phyloP scores from a whole-genome alignment of 1,284 basidiomycete species.

The Ustilago nuda region DNA sequence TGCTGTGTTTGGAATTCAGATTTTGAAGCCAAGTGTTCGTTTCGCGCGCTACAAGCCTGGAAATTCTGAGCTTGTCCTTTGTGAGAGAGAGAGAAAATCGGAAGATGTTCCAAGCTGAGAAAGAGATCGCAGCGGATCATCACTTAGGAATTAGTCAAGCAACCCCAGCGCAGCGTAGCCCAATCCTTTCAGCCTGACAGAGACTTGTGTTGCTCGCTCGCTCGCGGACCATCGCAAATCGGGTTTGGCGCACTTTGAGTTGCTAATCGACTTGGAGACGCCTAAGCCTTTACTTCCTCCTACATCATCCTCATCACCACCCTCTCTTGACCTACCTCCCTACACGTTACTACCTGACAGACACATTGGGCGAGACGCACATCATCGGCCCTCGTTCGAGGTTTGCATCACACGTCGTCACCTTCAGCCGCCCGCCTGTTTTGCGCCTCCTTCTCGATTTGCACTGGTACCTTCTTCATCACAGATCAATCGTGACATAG shows the following conservation, averaged over 20 bases:
- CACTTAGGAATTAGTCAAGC: slow-evolving; percentile 16
- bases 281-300: slow-evolving; percentile 1
- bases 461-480: not conserved
- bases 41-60: slow-evolving; percentile 3
- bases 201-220: not conserved
- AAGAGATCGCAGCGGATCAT: slow-evolving; percentile 16
- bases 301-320: slow-evolving; percentile 8
- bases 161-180: too few relatives aligned
- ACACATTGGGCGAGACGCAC: slow-evolving; percentile 29
- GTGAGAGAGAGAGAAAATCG: slow-evolving; percentile 6
- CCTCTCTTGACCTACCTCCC: not conserved
- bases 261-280: not conserved
- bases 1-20: slow-evolving; percentile 1
- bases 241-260: slow-evolving; percentile 32
- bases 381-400: slow-evolving; percentile 12
- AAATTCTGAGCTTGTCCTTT: not conserved
- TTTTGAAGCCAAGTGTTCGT: not conserved
- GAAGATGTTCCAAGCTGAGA: not conserved
- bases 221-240: slow-evolving; percentile 28
- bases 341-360: slow-evolving; percentile 21
- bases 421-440: slow-evolving; percentile 2
- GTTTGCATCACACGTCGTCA: slow-evolving; percentile 7
- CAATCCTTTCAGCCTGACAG: too few relatives aligned
- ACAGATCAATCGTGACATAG: not conserved
- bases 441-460: not conserved